Evolutionary conservation across 345 rosid genomes (phyloP), one percentile per base, ranked within the genome.

Genomic region (Arabis alpina): DNA sequence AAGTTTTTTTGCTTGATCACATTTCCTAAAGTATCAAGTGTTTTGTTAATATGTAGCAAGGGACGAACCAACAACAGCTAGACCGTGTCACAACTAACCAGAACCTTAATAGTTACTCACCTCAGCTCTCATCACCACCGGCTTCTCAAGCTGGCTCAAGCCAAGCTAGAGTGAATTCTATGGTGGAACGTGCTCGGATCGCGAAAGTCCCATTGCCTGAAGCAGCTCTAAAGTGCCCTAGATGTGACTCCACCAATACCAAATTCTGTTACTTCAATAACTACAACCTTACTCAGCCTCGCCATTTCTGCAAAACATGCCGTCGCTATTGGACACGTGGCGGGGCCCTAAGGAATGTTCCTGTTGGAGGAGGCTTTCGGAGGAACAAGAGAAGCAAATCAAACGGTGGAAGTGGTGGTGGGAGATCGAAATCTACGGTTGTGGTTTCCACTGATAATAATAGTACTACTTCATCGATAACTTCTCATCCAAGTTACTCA

Each of bases 291-390:
- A 76, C 91, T 13, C 96, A 90, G 61, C 96, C 93, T 8, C 93
- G 96, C 57, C 91, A 90, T 83, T 88, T 90, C 61, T 88, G 97
- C 77, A 90, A 90, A 64, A 78, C 92, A 5, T 90, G 97, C 47
- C 90, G 97, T 52, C 84, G 93, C 12, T 90, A 90, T 73, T 90
- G 97, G 97, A 90, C 97, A 13, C 78, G 85, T 64, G 97, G 97
- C 0, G 97, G 97, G 14, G 85, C 92, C 48, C 80, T 90, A 15
- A 80, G 97, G 67, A 88, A 72, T 59, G 93, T 88, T 53, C 97
- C 97, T 3, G 97, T 90, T 4, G 97, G 97, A 2, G 97, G 97
- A 39, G 90, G 97, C 6, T 88, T 90, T 66, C 68, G 93, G 28
- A 82, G 93, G 74, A 88, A 85, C 83, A 90, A 88, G 85, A 88